These are phyloP conservation scores for Lodderomyces oxycetoniae DNA, from an alignment of 1,139 yeast genomes.

Conservation along the genomic window DNA sequence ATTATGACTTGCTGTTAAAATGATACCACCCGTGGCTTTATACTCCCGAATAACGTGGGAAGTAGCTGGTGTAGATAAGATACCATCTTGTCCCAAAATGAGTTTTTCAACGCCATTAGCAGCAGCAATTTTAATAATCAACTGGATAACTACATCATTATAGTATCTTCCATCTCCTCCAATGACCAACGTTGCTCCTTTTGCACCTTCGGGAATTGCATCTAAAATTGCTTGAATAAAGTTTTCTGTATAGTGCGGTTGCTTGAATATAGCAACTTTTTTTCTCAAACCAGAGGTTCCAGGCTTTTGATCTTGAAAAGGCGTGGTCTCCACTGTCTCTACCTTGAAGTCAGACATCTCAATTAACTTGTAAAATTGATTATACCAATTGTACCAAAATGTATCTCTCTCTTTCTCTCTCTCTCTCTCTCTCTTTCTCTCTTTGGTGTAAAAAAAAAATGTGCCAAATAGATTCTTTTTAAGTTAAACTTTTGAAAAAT, in stretches of 20 bases:
- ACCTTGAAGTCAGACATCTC: slow-evolving; percentile 15
- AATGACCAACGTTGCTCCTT: slow-evolving; percentile 73
- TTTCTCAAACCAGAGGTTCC: slow-evolving; percentile 97
- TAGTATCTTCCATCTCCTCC: slow-evolving; percentile 98
- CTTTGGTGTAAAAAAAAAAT: background rate
- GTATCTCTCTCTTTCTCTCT: background rate
- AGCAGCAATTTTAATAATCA: slow-evolving; percentile 78
- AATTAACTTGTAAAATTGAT: too few relatives aligned
- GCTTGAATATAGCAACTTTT: slow-evolving; percentile 80
- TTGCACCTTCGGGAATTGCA: slow-evolving; percentile 85
- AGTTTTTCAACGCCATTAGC: slow-evolving; percentile 87
- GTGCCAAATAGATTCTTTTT: too few relatives aligned
- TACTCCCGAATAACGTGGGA: slow-evolving; percentile 81
- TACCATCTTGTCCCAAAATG: slow-evolving; percentile 82
- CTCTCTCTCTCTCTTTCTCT: background rate
- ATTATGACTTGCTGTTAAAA: slow-evolving; percentile 93
- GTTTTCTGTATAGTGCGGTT: slow-evolving; percentile 83
- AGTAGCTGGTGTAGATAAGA: slow-evolving; percentile 94
- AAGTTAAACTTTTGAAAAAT: too few relatives aligned
- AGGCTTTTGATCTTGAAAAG: slow-evolving; percentile 90
- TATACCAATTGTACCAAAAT: background rate
- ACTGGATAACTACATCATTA: slow-evolving; percentile 74
- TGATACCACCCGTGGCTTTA: slow-evolving; percentile 88
- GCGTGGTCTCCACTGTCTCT: slow-evolving; percentile 51
- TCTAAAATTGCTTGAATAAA: slow-evolving; percentile 82